These are phyloP conservation scores for Spathaspora gorwiae DNA, from an alignment of 805 yeast genomes.

Conservation along the genomic window DNA sequence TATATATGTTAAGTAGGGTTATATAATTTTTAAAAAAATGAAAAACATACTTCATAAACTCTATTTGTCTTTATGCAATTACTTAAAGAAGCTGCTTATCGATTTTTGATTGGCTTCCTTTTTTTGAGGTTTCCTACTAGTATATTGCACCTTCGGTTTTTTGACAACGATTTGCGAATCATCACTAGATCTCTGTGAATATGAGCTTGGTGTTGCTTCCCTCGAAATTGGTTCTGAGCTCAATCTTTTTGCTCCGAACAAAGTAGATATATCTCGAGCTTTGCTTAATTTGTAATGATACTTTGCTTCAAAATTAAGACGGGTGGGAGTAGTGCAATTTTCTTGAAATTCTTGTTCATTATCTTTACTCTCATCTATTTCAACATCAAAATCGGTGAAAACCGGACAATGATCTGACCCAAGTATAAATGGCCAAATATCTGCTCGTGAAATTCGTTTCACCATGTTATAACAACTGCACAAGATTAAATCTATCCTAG, in stretches of 20 bases:
- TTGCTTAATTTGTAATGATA: slow-evolving; percentile 37
- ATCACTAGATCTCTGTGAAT: neutral
- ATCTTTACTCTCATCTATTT: neutral
- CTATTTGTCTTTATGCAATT: too few relatives aligned
- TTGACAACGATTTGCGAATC: slow-evolving; percentile 1
- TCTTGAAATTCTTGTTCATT: neutral
- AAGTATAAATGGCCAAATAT: slow-evolving; percentile 62
- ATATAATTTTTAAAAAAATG: too few relatives aligned
- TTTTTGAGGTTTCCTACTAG: slow-evolving; percentile 15
- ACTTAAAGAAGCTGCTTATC: slow-evolving; percentile 21
- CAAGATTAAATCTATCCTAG: slow-evolving; percentile 78
- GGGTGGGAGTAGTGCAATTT: neutral
- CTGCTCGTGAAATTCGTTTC: slow-evolving; percentile 31
- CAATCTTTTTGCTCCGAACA: slow-evolving; percentile 15
- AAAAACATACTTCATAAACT: too few relatives aligned
- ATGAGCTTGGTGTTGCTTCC: neutral
- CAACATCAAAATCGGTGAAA: slow-evolving; percentile 54
- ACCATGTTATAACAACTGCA: slow-evolving; percentile 32
- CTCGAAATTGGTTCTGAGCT: neutral
- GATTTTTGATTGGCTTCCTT: slow-evolving; percentile 14
- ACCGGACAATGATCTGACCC: slow-evolving; percentile 98
- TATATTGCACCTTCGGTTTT: slow-evolving; percentile 11
- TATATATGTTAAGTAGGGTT: too few relatives aligned
- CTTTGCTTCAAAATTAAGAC: slow-evolving; percentile 52
- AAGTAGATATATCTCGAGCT: slow-evolving; percentile 28